Evolutionary conservation across 2,329 filamentous ascomycete species (phyloP).

Genomic region (Tothia fuscella): DNA sequence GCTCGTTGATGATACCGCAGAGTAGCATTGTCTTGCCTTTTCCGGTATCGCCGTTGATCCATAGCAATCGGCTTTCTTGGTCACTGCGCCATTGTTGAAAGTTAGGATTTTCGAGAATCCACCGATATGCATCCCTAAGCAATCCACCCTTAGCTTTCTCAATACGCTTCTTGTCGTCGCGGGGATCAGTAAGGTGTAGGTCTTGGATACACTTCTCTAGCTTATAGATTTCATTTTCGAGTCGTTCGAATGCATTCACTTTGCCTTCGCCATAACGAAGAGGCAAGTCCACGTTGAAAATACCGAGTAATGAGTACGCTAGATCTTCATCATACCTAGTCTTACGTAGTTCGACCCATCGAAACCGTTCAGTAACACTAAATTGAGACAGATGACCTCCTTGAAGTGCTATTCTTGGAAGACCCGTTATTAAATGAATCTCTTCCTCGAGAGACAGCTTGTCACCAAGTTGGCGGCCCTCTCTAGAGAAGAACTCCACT

Average conservation of each 20-base stretch:
- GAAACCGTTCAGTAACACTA: slow-evolving; percentile 16
- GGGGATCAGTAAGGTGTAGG: slow-evolving; percentile 10
- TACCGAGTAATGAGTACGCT: slow-evolving; percentile 20
- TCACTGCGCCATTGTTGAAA: slow-evolving; percentile 18
- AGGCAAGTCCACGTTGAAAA: slow-evolving; percentile 17
- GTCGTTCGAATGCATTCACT: slow-evolving; percentile 12
- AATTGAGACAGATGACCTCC: slow-evolving; percentile 12
- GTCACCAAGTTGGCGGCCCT: slow-evolving; percentile 9
- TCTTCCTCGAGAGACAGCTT: slow-evolving; percentile 4
- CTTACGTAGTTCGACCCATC: slow-evolving; percentile 18
- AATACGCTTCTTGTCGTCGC: slow-evolving; percentile 14
- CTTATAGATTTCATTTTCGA: slow-evolving; percentile 13
- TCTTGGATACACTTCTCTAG: slow-evolving; percentile 11
- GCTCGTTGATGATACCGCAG: slow-evolving; percentile 21
- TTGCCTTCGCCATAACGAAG: slow-evolving; percentile 12
- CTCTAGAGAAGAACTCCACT: slow-evolving; percentile 10
- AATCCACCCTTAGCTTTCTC: slow-evolving; percentile 13
- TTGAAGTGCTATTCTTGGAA: slow-evolving; percentile 11
- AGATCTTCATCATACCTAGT: slow-evolving; percentile 19
- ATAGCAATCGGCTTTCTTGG: slow-evolving; percentile 21
- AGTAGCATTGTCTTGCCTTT: slow-evolving; percentile 32
- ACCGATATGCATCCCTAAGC: slow-evolving; percentile 13
- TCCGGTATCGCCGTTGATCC: slow-evolving; percentile 19
- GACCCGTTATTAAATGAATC: slow-evolving; percentile 12
- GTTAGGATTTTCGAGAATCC: slow-evolving; percentile 16